Conservation (phyloP, 139 green algal species). For the Nannochloris sp. region DNA sequence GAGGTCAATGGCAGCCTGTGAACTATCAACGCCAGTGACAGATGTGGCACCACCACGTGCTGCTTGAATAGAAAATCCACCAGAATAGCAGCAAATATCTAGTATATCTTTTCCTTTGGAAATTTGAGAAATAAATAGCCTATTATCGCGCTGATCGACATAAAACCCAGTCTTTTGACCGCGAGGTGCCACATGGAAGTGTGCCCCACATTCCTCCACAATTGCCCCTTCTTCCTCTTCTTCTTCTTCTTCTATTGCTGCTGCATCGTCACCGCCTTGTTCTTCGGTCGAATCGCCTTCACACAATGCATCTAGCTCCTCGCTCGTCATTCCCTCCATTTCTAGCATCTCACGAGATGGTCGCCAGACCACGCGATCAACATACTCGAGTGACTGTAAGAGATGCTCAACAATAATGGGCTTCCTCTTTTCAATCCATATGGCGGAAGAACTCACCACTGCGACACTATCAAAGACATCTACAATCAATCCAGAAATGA, state of each 20-base stretch:
- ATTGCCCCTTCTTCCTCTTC: constrained; percentile 19
- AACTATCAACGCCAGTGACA: constrained; percentile 55
- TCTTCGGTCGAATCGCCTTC: not conserved
- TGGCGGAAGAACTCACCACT: constrained; percentile 35
- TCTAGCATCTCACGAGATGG: constrained; percentile 42
- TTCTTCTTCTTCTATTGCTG: not conserved
- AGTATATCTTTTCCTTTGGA: constrained; percentile 44
- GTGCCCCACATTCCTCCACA: constrained; percentile 44
- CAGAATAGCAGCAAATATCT: constrained; percentile 89
- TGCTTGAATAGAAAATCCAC: constrained; percentile 49
- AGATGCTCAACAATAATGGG: constrained; percentile 12
- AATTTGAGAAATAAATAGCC: constrained; percentile 52
- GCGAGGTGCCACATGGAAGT: constrained; percentile 18
- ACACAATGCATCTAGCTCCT: constrained; percentile 1
- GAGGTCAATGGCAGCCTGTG: constrained; percentile 48
- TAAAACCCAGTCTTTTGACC: constrained; percentile 77
- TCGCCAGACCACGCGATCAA: constrained; percentile 45
- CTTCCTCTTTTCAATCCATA: constrained; percentile 37
- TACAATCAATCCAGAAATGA: constrained; percentile 58
- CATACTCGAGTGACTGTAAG: not conserved
- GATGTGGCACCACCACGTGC: constrained; percentile 43
- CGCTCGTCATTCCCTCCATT: constrained; percentile 44
- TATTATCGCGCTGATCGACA: constrained; percentile 77
- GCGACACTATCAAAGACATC: constrained; percentile 28
- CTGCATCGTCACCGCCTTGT: too few species aligned